Evolutionary conservation across 257 asterid species (phyloP).

Genomic region (Penstemon newberryi): DNA sequence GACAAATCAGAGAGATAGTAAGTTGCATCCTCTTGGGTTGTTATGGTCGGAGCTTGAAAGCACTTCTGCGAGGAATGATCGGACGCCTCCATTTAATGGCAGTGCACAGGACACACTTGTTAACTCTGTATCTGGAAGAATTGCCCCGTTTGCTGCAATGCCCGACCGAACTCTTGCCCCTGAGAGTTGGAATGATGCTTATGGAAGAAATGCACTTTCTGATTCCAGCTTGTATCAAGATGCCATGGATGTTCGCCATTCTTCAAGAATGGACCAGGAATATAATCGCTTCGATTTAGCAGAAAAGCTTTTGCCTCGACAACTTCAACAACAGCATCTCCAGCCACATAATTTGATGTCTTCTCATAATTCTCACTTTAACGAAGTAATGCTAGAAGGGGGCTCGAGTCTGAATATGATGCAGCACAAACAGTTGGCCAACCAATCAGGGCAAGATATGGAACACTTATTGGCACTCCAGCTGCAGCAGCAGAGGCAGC

Average conservation of each 20-base stretch:
- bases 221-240: constrained; percentile 60
- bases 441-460: constrained; percentile 59
- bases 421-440: constrained; percentile 60
- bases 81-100: constrained; percentile 37
- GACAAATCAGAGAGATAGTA: constrained; percentile 46
- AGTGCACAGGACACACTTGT: constrained; percentile 45
- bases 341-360: constrained; percentile 56
- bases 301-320: constrained; percentile 65
- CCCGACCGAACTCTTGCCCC: constrained; percentile 43
- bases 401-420: constrained; percentile 49
- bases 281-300: constrained; percentile 52
- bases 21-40: constrained; percentile 73
- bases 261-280: constrained; percentile 57
- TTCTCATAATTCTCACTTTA: constrained; percentile 53
- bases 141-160: constrained; percentile 44
- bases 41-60: constrained; percentile 94
- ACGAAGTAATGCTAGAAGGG: constrained; percentile 58
- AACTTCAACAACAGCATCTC: constrained; percentile 54
- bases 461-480: constrained; percentile 73
- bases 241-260: constrained; percentile 47
- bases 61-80: constrained; percentile 58
- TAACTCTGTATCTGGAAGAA: constrained; percentile 52
- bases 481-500: constrained; percentile 75
- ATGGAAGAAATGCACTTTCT: constrained; percentile 46
- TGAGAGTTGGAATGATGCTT: constrained; percentile 68